phyloP scores from a whole-genome alignment of 2,329 filamentous ascomycete genomes.

The Talaromyces sp. region DNA sequence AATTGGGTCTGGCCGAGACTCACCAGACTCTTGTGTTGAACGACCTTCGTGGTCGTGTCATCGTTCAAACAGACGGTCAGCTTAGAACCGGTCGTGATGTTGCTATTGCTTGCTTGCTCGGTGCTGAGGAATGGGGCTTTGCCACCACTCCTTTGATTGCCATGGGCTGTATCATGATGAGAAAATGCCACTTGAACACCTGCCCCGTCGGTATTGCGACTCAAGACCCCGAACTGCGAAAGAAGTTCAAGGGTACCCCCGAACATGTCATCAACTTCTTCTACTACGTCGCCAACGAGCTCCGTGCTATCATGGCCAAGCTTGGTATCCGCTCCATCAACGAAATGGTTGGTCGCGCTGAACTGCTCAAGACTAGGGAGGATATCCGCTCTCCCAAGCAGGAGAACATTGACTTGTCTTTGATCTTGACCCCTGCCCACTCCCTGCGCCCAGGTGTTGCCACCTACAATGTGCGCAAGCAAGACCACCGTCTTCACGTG shows the following conservation, averaged over 20 bases:
- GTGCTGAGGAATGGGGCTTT: slow-evolving; percentile 98
- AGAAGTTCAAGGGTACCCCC: slow-evolving; percentile 88
- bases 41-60: slow-evolving; percentile 88
- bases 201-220: slow-evolving; percentile 86
- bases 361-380: slow-evolving; percentile 78
- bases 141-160: slow-evolving; percentile 91
- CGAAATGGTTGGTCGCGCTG: slow-evolving; percentile 93
- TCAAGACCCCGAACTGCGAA: slow-evolving; percentile 86
- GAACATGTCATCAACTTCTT: slow-evolving; percentile 99
- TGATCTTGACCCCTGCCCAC: slow-evolving; percentile 93
- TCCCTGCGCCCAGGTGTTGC: slow-evolving; percentile 90
- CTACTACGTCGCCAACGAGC: slow-evolving; percentile 94
- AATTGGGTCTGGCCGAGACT: slow-evolving; percentile 91
- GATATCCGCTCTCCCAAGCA: slow-evolving; percentile 86
- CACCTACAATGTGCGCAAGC: slow-evolving; percentile 96
- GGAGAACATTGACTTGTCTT: slow-evolving; percentile 83
- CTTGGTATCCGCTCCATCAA: slow-evolving; percentile 93
- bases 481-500: slow-evolving; percentile 89
- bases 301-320: slow-evolving; percentile 94
- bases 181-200: slow-evolving; percentile 56
- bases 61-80: slow-evolving; percentile 95
- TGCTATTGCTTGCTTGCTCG: slow-evolving; percentile 87
- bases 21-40: slow-evolving; percentile 95
- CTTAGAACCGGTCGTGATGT: slow-evolving; percentile 88
- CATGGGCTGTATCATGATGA: slow-evolving; percentile 95